A percentile compares a stretch with the other conserved stretches of the same genome.
phyloP scores from a whole-genome alignment of 768 basidiomycete genomes.

The Trametes sanguinea region DNA sequence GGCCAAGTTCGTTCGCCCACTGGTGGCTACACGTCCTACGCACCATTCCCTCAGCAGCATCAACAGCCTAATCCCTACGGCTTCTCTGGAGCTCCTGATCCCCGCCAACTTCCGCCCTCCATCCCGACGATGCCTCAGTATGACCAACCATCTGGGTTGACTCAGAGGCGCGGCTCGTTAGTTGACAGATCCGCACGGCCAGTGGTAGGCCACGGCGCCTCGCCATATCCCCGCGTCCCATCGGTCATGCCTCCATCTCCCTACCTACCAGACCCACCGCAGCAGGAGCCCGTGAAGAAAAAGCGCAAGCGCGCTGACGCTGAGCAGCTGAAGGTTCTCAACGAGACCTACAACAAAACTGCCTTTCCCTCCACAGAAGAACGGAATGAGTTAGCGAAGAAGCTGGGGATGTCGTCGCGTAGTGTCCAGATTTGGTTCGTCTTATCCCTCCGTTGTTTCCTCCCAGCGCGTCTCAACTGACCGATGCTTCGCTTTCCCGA shows the following conservation, averaged over 20 bases:
- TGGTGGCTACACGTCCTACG: constrained; percentile 61
- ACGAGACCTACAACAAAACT: constrained; percentile 77
- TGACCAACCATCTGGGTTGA: constrained; percentile 21
- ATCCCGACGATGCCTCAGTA: constrained; percentile 20
- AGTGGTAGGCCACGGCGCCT: constrained; percentile 40
- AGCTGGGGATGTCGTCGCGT: constrained; percentile 79
- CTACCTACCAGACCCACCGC: constrained; percentile 24
- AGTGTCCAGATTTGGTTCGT: constrained; percentile 86
- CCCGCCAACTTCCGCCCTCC: constrained; percentile 33
- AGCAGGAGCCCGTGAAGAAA: constrained; percentile 67
- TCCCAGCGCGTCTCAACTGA: constrained; percentile 1
- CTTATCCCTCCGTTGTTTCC: background rate
- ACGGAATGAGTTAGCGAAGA: constrained; percentile 71
- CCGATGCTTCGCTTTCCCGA: constrained; percentile 22
- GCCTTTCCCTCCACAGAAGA: constrained; percentile 90
- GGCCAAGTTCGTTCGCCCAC: constrained; percentile 60
- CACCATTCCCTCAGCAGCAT: constrained; percentile 43
- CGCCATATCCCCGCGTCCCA: constrained; percentile 53
- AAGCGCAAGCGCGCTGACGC: constrained; percentile 86
- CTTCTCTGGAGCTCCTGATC: constrained; percentile 40
- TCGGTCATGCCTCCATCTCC: constrained; percentile 23
- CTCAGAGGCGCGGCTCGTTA: constrained; percentile 39
- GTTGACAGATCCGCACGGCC: constrained; percentile 29
- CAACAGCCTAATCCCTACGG: constrained; percentile 35
- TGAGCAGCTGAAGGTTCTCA: constrained; percentile 75